These are phyloP conservation scores for Alisma plantagoaquatica DNA, from an alignment of 106 monocot genomes.

Conservation along the genomic window DNA sequence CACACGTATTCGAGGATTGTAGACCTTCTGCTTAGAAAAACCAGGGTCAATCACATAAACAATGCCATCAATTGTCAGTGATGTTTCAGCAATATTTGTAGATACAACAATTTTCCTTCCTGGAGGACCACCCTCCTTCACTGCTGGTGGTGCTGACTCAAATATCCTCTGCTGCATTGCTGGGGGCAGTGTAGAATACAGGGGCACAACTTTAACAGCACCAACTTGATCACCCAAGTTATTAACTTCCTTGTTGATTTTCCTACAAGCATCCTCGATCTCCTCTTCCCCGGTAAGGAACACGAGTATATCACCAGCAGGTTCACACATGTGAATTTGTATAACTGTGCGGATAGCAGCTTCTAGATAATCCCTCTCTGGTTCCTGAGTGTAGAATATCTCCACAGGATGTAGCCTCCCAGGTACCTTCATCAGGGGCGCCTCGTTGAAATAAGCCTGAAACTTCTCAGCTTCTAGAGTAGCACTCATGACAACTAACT, in stretches of 20 bases:
- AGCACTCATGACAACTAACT: constrained; percentile 28
- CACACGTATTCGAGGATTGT: constrained; percentile 26
- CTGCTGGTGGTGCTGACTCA: constrained; percentile 17
- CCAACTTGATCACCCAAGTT: constrained; percentile 30
- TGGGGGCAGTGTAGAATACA: constrained; percentile 23
- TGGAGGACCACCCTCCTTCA: constrained; percentile 19
- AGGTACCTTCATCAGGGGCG: constrained; percentile 29
- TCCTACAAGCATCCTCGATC: constrained; percentile 29
- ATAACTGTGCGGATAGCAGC: constrained; percentile 27
- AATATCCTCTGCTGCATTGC: constrained; percentile 33
- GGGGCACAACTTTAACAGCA: constrained; percentile 20
- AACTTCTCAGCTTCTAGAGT: constrained; percentile 30
- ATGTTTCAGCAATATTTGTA: constrained; percentile 26
- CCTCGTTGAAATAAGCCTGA: constrained; percentile 23
- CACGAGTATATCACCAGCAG: constrained; percentile 26
- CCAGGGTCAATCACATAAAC: constrained; percentile 31
- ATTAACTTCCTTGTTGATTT: constrained; percentile 23
- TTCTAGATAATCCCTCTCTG: constrained; percentile 29
- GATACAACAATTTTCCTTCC: constrained; percentile 29
- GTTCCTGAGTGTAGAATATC: constrained; percentile 25
- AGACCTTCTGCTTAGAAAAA: constrained; percentile 29
- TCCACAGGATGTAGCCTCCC: constrained; percentile 27
- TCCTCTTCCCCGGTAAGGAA: constrained; percentile 33
- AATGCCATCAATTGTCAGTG: constrained; percentile 28
- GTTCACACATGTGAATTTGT: constrained; percentile 28